Conservation (phyloP, 768 basidiomycete species). For the Neoboletus subvelutipes region DNA sequence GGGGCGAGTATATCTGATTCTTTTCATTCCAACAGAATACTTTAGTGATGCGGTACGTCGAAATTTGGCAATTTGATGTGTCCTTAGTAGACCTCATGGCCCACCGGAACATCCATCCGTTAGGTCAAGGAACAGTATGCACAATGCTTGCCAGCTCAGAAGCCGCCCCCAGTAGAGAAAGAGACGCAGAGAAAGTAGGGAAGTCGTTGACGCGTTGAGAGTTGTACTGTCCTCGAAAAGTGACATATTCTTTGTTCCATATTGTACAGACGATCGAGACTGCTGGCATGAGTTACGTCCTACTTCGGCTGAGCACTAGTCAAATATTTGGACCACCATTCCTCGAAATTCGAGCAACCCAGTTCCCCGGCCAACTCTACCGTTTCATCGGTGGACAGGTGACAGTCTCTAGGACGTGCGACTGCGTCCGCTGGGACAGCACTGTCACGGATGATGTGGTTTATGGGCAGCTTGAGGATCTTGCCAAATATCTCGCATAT, state of each 20-base stretch:
- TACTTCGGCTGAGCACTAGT: constrained; percentile 15
- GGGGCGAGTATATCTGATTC: background rate
- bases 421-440: constrained; percentile 68
- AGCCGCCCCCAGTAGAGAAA: constrained; percentile 15
- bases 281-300: background rate
- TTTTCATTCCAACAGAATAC: constrained; percentile 20
- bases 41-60: constrained; percentile 30
- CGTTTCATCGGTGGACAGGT: constrained; percentile 75
- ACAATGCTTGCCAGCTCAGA: constrained; percentile 2
- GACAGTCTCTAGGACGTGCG: constrained; percentile 76
- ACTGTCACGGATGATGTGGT: constrained; percentile 72
- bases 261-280: constrained; percentile 6
- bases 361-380: constrained; percentile 63
- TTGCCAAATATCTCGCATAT: constrained; percentile 80
- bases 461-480: constrained; percentile 66
- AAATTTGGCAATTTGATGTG: background rate
- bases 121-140: constrained; percentile 28
- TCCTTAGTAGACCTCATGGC: background rate
- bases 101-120: background rate
- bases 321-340: constrained; percentile 76
- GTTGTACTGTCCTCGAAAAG: background rate
- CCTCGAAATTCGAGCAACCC: constrained; percentile 67
- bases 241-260: background rate
- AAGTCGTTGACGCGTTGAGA: background rate
- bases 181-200: background rate